Conservation (phyloP, 2,329 filamentous ascomycete species). For the Neophaeococcomyces aloes region DNA sequence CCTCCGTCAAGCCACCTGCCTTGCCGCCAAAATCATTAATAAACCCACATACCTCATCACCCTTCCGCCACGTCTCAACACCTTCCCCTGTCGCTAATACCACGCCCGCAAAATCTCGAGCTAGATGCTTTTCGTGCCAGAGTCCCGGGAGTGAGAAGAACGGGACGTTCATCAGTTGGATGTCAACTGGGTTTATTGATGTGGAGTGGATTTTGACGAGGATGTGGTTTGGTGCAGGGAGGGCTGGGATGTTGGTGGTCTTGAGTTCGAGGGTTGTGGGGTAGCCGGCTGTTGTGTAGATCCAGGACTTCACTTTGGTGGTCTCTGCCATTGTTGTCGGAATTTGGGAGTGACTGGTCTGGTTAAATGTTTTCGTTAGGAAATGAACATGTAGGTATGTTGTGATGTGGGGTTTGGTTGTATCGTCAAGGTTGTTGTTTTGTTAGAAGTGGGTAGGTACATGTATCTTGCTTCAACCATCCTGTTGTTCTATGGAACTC, state of each 20-base stretch:
- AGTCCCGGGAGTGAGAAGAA: slow-evolving; percentile 12
- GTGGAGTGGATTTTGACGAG: slow-evolving; percentile 12
- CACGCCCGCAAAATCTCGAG: slow-evolving; percentile 14
- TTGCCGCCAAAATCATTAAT: slow-evolving; percentile 8
- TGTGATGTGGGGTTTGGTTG: too few relatives aligned
- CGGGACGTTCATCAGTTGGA: slow-evolving; percentile 17
- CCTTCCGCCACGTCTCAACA: slow-evolving; percentile 9
- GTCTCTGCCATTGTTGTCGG: slow-evolving; percentile 8
- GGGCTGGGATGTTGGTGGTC: slow-evolving; percentile 8
- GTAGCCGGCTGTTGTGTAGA: slow-evolving; percentile 11
- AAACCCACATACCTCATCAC: slow-evolving; percentile 13
- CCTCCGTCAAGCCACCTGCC: slow-evolving; percentile 13
- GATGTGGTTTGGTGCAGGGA: slow-evolving; percentile 9
- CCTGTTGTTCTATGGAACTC: too few relatives aligned
- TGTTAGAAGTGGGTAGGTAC: too few relatives aligned
- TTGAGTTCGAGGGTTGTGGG: slow-evolving; percentile 13
- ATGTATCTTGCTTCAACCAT: too few relatives aligned
- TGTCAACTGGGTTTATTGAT: slow-evolving; percentile 15
- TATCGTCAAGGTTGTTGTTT: too few relatives aligned
- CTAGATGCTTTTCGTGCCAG: slow-evolving; percentile 10
- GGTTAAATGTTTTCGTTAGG: too few relatives aligned
- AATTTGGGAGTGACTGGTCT: background rate
- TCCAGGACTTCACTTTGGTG: slow-evolving; percentile 12
- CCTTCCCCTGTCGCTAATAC: slow-evolving; percentile 11
- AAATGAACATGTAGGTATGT: too few relatives aligned